Base-by-base conservation (phyloP, 345 rosid species). In the Salix caprea region DNA sequence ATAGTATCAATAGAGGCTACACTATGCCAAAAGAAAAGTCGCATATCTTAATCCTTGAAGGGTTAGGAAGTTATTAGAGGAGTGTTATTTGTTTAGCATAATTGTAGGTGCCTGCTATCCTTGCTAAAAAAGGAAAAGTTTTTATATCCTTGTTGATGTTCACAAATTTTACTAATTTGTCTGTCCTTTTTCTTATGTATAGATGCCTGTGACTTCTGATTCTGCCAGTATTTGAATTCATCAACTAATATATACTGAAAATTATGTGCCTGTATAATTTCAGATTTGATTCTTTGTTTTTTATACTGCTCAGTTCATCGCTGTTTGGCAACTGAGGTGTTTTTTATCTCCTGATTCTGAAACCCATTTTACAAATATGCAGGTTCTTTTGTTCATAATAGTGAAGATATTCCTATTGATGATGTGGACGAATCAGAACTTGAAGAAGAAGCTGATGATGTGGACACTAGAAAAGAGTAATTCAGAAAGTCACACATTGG, bases 331-430 rank as follows among this genome's bases (percentile, higher is more conserved):
- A 62, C 42, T 58, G 56, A 67, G 15, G 24, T 67, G 6, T 71
- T 54, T 44, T 10, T 21, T 54, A 7, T 67, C 37, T n/a, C 16
- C n/a, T 76, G 44, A 48, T n/a, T 15, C n/a, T 76, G 52, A 58
- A 71, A 65, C 67, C 77, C 14, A 73, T 32, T 69, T 10, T 37
- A 9, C 14, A 16, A 64, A n/a, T 48, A 6, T 82, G 48, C 78
- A 89, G 95, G 85, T 76, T 58, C 78, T 30, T 7, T 46, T 36
- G 79, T 39, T 37, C 65, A 69, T 69, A 75, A 93, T 84, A 84
- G 80, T 54, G 91, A 93, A 82, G 97, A 88, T 75, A 95, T 91
- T 76, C 94, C 89, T 15, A 67, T 95, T 34, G 94, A 91, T 69
- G 99, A 91, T 79, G 82, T 78, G 74, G 97, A 93, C 77, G 96